These are phyloP conservation scores for Puccinia hordei DNA, from an alignment of 1,284 basidiomycete species.

Conservation along the genomic window DNA sequence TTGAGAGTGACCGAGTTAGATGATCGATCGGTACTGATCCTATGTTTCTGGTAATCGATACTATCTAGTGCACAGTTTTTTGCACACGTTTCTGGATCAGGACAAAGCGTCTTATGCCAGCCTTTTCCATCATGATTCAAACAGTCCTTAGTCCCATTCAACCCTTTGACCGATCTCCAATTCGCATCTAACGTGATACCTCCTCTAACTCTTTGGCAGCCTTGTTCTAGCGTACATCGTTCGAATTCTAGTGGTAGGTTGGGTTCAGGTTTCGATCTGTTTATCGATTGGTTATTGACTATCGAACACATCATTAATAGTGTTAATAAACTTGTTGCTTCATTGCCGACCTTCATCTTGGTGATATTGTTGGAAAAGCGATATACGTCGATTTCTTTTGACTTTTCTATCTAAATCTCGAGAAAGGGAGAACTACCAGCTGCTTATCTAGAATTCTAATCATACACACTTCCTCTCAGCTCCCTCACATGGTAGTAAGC, in stretches of 20 bases:
- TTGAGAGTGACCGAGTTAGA: background rate
- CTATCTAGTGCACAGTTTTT: conserved; percentile 10
- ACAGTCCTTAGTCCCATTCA: background rate
- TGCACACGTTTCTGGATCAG: conserved; percentile 22
- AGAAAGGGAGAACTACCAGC: too few relatives aligned
- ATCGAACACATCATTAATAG: background rate
- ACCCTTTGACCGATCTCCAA: background rate
- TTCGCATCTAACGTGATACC: conserved; percentile 27
- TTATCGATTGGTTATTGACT: background rate
- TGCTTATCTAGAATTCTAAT: too few relatives aligned
- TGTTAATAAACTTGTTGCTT: too few relatives aligned
- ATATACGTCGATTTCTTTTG: too few relatives aligned
- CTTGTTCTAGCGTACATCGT: background rate
- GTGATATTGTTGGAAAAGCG: too few relatives aligned
- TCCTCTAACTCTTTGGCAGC: background rate
- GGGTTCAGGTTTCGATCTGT: background rate
- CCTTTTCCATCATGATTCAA: conserved; percentile 7
- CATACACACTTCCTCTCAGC: too few relatives aligned
- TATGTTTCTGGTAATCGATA: background rate
- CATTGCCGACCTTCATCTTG: too few relatives aligned
- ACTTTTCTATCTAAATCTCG: too few relatives aligned
- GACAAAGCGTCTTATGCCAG: conserved; percentile 24
- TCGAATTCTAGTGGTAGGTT: background rate
- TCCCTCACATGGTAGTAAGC: too few relatives aligned
- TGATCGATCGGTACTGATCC: background rate